Conservation (phyloP, 805 yeast species). For the Pichia manshurica region DNA sequence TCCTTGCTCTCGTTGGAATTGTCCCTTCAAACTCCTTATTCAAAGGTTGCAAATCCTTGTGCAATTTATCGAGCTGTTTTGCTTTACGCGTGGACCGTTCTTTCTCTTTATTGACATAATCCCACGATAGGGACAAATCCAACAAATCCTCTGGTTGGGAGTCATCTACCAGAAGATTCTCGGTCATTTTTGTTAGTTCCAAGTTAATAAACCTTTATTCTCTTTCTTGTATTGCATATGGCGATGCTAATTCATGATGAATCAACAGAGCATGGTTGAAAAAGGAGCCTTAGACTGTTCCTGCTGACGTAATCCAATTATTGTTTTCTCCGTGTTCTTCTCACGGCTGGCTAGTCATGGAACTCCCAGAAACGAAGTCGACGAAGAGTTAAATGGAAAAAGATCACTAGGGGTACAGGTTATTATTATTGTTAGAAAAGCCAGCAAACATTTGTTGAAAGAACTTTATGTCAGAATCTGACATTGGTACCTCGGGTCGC, state of each 20-base stretch:
- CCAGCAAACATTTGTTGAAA: too few relatives aligned
- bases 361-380: too few relatives aligned
- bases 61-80: conserved; percentile 8
- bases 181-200: background rate
- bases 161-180: background rate
- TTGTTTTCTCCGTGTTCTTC: too few relatives aligned
- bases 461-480: conserved; percentile 7
- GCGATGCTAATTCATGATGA: background rate
- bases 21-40: conserved; percentile 17
- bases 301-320: too few relatives aligned
- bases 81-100: conserved; percentile 10
- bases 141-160: conserved; percentile 7
- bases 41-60: conserved; percentile 17
- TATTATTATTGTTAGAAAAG: too few relatives aligned
- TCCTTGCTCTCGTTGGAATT: conserved; percentile 18
- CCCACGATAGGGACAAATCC: conserved; percentile 4
- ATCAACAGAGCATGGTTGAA: background rate
- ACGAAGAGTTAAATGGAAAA: too few relatives aligned
- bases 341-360: too few relatives aligned
- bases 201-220: background rate
- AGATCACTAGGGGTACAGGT: too few relatives aligned
- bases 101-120: background rate
- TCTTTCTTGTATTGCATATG: too few relatives aligned
- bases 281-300: too few relatives aligned
- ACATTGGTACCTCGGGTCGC: background rate